These are phyloP conservation scores for Crithidia bombi DNA, from an alignment of 208 protist species.

Conservation along the genomic window DNA sequence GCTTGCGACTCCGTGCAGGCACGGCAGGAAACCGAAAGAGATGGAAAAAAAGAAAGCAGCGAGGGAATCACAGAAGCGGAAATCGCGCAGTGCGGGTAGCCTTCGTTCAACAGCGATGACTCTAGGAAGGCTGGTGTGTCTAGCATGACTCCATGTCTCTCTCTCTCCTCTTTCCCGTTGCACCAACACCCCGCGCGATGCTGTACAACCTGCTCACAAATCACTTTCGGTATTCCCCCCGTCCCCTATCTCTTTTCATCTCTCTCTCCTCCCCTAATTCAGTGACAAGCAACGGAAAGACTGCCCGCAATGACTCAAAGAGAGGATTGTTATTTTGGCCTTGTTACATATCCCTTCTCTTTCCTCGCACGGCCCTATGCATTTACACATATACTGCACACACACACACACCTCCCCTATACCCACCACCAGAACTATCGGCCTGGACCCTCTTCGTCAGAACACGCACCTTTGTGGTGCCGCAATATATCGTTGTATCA, in stretches of 20 bases:
- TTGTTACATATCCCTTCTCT: neutral
- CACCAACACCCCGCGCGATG: too few relatives aligned
- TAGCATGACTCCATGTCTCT: neutral
- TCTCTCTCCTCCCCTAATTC: slow-evolving; percentile 30
- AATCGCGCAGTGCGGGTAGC: neutral
- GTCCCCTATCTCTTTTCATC: too few relatives aligned
- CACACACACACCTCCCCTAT: too few relatives aligned
- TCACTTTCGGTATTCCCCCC: too few relatives aligned
- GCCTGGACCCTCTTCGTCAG: slow-evolving; percentile 2
- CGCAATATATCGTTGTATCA: slow-evolving; percentile 16
- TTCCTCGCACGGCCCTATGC: neutral
- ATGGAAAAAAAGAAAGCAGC: neutral
- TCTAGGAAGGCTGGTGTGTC: slow-evolving; percentile 29
- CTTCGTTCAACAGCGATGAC: slow-evolving; percentile 29
- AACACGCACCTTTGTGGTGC: slow-evolving; percentile 6
- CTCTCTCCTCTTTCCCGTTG: neutral
- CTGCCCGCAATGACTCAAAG: slow-evolving; percentile 31
- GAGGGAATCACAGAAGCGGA: neutral
- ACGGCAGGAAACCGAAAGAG: too few relatives aligned
- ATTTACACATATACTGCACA: neutral
- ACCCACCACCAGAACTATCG: too few relatives aligned
- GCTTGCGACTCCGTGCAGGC: neutral
- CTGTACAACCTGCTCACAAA: too few relatives aligned
- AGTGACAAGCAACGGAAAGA: slow-evolving; percentile 7
- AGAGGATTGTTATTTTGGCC: slow-evolving; percentile 23